Conservation (phyloP, 257 asterid species). For the Nicotiana obtusifolia region DNA sequence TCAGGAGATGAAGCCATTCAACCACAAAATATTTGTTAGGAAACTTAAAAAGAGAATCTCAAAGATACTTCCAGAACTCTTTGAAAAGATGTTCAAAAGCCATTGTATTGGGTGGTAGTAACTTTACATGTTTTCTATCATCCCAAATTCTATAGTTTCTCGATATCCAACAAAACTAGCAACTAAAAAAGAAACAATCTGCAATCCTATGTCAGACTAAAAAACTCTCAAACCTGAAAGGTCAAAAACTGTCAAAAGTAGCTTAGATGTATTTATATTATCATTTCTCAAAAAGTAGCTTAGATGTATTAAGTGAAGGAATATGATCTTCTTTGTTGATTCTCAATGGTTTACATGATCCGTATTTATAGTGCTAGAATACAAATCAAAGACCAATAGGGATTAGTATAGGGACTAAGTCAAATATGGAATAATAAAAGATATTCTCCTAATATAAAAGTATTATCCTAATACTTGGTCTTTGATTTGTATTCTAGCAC, state of each 20-base stretch:
- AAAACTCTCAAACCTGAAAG: neutral
- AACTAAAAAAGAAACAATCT: neutral
- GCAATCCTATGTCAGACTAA: neutral
- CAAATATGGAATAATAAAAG: too few relatives aligned
- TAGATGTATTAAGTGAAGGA: too few relatives aligned
- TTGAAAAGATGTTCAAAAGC: neutral
- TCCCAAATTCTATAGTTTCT: neutral
- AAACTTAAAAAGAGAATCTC: neutral
- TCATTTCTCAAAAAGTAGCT: neutral
- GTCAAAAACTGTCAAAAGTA: neutral
- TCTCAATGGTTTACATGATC: too few relatives aligned
- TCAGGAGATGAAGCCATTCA: neutral
- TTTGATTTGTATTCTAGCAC: too few relatives aligned
- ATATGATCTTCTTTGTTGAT: too few relatives aligned
- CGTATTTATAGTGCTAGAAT: too few relatives aligned
- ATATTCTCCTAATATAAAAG: too few relatives aligned
- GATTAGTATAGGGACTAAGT: too few relatives aligned
- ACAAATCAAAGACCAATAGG: too few relatives aligned
- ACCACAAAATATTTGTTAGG: neutral
- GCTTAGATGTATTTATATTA: neutral
- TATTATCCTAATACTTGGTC: too few relatives aligned
- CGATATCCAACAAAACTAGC: constrained; percentile 2
- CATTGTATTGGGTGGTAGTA: neutral
- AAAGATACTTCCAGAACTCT: neutral
- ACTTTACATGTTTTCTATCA: neutral